A percentile compares a stretch with the other conserved stretches of the same genome.
Conservation (phyloP, 768 basidiomycete genomes). For the Cyclocybe aegerita region DNA sequence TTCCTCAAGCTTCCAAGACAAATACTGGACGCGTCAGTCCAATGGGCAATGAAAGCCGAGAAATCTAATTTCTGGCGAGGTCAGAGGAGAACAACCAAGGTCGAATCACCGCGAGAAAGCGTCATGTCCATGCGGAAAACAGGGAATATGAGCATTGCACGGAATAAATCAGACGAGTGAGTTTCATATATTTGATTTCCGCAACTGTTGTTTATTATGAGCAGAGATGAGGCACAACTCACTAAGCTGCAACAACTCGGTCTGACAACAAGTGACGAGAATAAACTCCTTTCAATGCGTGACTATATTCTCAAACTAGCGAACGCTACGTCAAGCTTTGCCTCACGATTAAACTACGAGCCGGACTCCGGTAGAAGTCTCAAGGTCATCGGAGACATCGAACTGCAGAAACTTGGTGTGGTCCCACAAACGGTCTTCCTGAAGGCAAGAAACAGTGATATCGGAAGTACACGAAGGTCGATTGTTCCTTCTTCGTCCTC, state of each 20-base stretch:
- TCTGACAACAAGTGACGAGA: slow-evolving; percentile 79
- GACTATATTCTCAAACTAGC: slow-evolving; percentile 88
- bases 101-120: slow-evolving; percentile 72
- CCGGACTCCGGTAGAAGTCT: slow-evolving; percentile 63
- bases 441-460: slow-evolving; percentile 50
- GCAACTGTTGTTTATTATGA: slow-evolving; percentile 3
- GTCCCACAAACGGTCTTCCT: slow-evolving; percentile 92
- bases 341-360: slow-evolving; percentile 62
- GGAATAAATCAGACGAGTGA: slow-evolving; percentile 76
- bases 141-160: slow-evolving; percentile 39
- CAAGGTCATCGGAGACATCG: slow-evolving; percentile 64
- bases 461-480: slow-evolving; percentile 31
- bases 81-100: slow-evolving; percentile 46
- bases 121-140: slow-evolving; percentile 63
- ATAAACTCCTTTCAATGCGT: slow-evolving; percentile 82
- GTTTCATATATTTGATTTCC: slow-evolving; percentile 18
- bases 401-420: slow-evolving; percentile 84
- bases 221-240: slow-evolving; percentile 77
- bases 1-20: slow-evolving; percentile 52
- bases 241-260: slow-evolving; percentile 84
- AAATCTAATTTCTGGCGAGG: slow-evolving; percentile 79
- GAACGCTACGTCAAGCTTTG: slow-evolving; percentile 73
- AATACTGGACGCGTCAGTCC: slow-evolving; percentile 81
- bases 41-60: slow-evolving; percentile 87
- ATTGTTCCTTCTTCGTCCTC: slow-evolving; percentile 38